Conservation (phyloP, 352 stramenopile species). For the Peronospora belbahrii region DNA sequence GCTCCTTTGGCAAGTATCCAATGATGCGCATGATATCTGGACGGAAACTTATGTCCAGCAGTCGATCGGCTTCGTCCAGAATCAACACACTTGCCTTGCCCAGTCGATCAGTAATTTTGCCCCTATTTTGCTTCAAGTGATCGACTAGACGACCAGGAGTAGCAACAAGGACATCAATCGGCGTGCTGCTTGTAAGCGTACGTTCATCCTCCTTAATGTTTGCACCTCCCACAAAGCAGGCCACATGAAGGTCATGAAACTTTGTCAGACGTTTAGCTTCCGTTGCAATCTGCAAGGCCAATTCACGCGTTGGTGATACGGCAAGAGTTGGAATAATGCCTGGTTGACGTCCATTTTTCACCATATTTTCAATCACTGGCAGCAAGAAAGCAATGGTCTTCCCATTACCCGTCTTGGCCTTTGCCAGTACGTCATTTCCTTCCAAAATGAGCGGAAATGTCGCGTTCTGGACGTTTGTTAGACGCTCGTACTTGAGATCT, state of each 20-base stretch:
- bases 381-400: slow-evolving; percentile 89
- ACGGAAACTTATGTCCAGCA: slow-evolving; percentile 94
- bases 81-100: slow-evolving; percentile 54
- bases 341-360: slow-evolving; percentile 35
- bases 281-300: slow-evolving; percentile 91
- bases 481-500: slow-evolving; percentile 76
- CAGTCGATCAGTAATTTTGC: slow-evolving; percentile 57
- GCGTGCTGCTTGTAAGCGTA: slow-evolving; percentile 23
- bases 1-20: slow-evolving; percentile 37
- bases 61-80: slow-evolving; percentile 94
- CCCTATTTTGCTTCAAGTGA: slow-evolving; percentile 91
- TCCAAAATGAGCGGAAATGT: slow-evolving; percentile 65
- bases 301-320: slow-evolving; percentile 92
- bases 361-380: slow-evolving; percentile 73
- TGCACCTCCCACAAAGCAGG: slow-evolving; percentile 83
- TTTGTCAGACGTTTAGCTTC: slow-evolving; percentile 83
- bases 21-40: slow-evolving; percentile 89
- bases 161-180: slow-evolving; percentile 91
- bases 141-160: slow-evolving; percentile 94
- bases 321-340: slow-evolving; percentile 89
- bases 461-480: slow-evolving; percentile 87
- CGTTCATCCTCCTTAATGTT: slow-evolving; percentile 72
- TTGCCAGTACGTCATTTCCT: slow-evolving; percentile 88
- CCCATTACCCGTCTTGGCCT: slow-evolving; percentile 85
- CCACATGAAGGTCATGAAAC: slow-evolving; percentile 70